Percentiles rank a stretch among this genome's conserved stretches.
Evolutionary conservation across 805 yeast species (phyloP).

Genomic region (Lipomyces mesembrius): DNA sequence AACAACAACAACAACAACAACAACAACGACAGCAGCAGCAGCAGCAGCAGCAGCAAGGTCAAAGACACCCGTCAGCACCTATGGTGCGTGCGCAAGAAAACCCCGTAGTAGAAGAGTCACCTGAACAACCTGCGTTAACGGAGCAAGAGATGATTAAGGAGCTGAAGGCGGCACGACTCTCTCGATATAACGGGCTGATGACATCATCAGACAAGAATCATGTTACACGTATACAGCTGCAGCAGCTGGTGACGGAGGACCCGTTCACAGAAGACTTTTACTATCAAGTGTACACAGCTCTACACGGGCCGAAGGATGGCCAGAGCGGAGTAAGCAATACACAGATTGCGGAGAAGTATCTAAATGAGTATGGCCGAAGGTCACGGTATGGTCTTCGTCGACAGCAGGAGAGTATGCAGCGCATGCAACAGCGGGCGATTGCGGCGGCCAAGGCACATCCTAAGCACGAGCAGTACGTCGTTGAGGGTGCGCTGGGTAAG

Average conservation of each 20-base stretch:
- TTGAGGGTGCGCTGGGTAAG: conserved; percentile 89
- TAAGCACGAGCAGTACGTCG: conserved; percentile 63
- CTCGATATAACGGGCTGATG: conserved; percentile 90
- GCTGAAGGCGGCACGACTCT: conserved; percentile 59
- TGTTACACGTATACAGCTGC: conserved; percentile 89
- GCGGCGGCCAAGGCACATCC: conserved; percentile 85
- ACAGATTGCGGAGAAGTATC: conserved; percentile 32
- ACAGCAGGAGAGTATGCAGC: conserved; percentile 67
- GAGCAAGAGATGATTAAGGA: conserved; percentile 52
- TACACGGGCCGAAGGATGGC: conserved; percentile 51
- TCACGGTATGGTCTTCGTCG: conserved; percentile 42
- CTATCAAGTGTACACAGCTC: conserved; percentile 84
- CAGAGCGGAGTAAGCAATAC: conserved; percentile 25
- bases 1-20: conserved; percentile 15
- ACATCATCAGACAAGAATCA: conserved; percentile 96
- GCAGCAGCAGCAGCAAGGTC: background rate
- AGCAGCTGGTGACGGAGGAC: conserved; percentile 95
- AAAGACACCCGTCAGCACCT: background rate
- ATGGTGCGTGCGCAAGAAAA: background rate
- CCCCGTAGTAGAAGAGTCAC: conserved; percentile 9
- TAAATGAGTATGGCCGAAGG: conserved; percentile 35
- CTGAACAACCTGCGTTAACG: conserved; percentile 2
- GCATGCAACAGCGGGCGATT: conserved; percentile 98
- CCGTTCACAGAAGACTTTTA: conserved; percentile 97
- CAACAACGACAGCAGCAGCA: too few relatives aligned